Base-by-base conservation (phyloP, 768 basidiomycete species). In the Pleurotus ostreatus region DNA sequence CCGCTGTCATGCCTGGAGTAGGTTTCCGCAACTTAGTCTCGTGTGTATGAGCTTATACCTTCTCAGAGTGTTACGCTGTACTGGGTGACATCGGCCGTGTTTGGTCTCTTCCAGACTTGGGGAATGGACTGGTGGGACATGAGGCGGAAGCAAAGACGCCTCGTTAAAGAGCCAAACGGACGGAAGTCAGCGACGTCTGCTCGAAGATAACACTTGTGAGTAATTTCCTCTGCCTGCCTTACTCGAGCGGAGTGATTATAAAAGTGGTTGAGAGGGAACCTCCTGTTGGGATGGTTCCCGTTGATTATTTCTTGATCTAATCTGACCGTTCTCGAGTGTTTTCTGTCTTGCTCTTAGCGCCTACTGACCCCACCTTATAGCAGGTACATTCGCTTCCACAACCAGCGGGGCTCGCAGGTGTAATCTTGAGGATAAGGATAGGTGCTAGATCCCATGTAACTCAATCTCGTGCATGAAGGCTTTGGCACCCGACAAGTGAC, bases 281-380 rank as follows among this genome's bases (percentile, higher is more conserved):
- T 84, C 71, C 63, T 66, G 62, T 59, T 46, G 46, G 59, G 59
- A 68, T 71, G 62, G 68, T 86, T 78, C 75, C 78, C 84, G 12
- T 40, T 84, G 89, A 83, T 71, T 70, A 60, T 68, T 77, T 78
- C 90, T 92, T 92, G 90, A 92, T 92, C 90, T 92, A 92, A 92
- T 92, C 86, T 92, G 90, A 92, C 80, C 71, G 62, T 60, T 49
- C 25, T 4, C 39, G 40, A 13, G 30, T 34, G 9, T 11, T 11
- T 34, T 11, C 8, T 34, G 30, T 9, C 30, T 34, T 34, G 2
- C 30, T 11, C 30, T 11, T 11, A 8, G 7, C 30, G 30, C 30
- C 11, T 34, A 34, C 30, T 34, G 30, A 34, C 30, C 23, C 23
- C 23, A 5, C 23, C 23, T 25, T 25, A 25, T 25, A 25, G 23